phyloP scores from a whole-genome alignment of 2,329 filamentous ascomycete species.

The Cadophora malorum region DNA sequence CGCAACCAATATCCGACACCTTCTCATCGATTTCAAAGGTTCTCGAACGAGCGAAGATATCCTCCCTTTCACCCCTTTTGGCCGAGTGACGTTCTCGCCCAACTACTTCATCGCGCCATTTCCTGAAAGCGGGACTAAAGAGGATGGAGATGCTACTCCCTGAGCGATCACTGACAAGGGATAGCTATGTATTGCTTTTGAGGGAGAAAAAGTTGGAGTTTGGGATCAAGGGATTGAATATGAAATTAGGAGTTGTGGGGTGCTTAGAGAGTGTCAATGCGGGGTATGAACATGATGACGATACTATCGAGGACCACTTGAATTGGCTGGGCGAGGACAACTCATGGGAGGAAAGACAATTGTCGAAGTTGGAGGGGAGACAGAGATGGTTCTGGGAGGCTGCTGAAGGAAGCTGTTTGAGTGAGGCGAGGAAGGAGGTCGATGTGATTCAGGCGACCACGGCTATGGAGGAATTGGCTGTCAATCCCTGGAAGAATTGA shows the following conservation, averaged over 20 bases:
- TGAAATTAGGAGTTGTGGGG: slow-evolving; percentile 4
- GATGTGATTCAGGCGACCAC: not conserved
- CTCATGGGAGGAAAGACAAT: not conserved
- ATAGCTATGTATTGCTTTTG: not conserved
- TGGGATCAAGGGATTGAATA: slow-evolving; percentile 11
- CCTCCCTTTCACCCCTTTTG: slow-evolving; percentile 1
- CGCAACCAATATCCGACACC: not conserved
- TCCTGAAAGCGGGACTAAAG: not conserved
- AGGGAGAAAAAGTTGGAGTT: slow-evolving; percentile 12
- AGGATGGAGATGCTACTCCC: slow-evolving; percentile 7
- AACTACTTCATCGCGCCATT: slow-evolving; percentile 1
- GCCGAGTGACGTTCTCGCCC: not conserved
- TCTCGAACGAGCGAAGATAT: not conserved
- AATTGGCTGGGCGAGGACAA: not conserved
- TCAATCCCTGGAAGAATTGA: slow-evolving; percentile 3
- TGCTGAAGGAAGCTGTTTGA: not conserved
- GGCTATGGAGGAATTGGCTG: slow-evolving; percentile 1
- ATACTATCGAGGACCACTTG: not conserved
- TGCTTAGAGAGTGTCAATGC: not conserved
- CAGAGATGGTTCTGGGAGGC: slow-evolving; percentile 8
- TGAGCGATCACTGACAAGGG: not conserved
- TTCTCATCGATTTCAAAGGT: not conserved
- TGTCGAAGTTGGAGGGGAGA: slow-evolving; percentile 1
- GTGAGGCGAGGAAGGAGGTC: not conserved
- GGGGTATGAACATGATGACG: not conserved